Conservation (phyloP, 352 stramenopile species). For the Phytophthora capsici region DNA sequence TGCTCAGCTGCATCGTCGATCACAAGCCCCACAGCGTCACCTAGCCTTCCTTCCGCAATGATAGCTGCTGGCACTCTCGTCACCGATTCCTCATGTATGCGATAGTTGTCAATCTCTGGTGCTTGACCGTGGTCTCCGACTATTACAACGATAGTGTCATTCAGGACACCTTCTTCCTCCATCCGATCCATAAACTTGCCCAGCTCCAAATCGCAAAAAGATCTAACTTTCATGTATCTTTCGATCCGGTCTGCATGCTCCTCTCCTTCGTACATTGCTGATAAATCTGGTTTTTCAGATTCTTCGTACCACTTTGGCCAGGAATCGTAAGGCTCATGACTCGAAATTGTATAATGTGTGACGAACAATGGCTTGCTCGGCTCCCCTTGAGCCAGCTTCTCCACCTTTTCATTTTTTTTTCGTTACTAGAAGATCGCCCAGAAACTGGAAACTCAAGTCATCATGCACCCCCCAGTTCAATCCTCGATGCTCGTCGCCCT, state of each 20-base stretch:
- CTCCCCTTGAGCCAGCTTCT: not conserved
- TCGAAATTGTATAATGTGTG: slow-evolving; percentile 25
- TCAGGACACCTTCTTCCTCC: slow-evolving; percentile 39
- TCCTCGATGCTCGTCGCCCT: slow-evolving; percentile 6
- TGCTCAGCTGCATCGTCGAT: slow-evolving; percentile 25
- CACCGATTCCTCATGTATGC: slow-evolving; percentile 30
- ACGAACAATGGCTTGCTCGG: slow-evolving; percentile 3
- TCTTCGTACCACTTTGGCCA: slow-evolving; percentile 41
- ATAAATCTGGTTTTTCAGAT: slow-evolving; percentile 38
- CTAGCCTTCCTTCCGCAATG: slow-evolving; percentile 37
- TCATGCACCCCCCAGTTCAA: slow-evolving; percentile 50
- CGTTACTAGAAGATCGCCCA: slow-evolving; percentile 47
- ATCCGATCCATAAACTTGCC: slow-evolving; percentile 54
- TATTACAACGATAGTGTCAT: slow-evolving; percentile 56
- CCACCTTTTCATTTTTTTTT: slow-evolving; percentile 27
- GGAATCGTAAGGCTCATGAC: slow-evolving; percentile 43
- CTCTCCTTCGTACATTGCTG: slow-evolving; percentile 26
- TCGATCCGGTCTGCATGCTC: slow-evolving; percentile 28
- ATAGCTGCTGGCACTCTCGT: slow-evolving; percentile 33
- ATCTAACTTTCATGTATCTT: slow-evolving; percentile 44
- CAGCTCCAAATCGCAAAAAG: slow-evolving; percentile 47
- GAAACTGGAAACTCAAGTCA: slow-evolving; percentile 45
- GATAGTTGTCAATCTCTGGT: slow-evolving; percentile 16
- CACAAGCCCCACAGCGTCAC: slow-evolving; percentile 17
- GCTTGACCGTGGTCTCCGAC: slow-evolving; percentile 30